Percentiles rank a stretch among this genome's conserved stretches.
Conservation (phyloP, 306 rosid genomes). For the Delonix regia region DNA sequence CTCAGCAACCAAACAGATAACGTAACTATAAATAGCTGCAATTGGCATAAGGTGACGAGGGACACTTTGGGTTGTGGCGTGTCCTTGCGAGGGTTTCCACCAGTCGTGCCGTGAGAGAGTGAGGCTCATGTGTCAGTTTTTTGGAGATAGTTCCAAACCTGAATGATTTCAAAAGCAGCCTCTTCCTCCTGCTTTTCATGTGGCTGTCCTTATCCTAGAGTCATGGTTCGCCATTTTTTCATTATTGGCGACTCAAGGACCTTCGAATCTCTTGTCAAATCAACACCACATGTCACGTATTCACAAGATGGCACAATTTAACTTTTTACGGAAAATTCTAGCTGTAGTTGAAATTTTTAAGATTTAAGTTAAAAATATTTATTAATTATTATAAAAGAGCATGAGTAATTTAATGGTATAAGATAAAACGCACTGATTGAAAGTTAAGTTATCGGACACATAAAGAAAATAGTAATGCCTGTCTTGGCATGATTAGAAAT, state of each 20-base stretch:
- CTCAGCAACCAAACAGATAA: conserved; percentile 29
- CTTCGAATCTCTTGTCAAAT: background rate
- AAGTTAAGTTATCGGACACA: no score
- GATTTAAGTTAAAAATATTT: no score
- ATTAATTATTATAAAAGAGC: no score
- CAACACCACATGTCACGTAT: background rate
- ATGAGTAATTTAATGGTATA: no score
- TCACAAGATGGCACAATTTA: background rate
- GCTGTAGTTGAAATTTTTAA: no score
- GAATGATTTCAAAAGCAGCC: background rate
- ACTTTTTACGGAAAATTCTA: no score
- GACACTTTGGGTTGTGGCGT: no score
- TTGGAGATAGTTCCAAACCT: background rate
- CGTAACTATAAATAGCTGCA: conserved; percentile 10
- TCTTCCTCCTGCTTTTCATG: background rate
- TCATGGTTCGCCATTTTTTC: background rate
- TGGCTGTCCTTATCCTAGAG: background rate
- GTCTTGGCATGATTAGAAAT: no score
- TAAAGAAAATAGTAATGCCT: no score
- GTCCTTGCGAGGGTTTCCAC: no score
- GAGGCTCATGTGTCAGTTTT: conserved; percentile 12
- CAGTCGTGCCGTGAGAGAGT: no score
- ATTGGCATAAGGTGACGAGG: conserved; percentile 33
- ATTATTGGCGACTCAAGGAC: background rate
- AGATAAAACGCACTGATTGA: no score